These are phyloP conservation scores for Setaria italica DNA, from an alignment of 202 grass and related monocot species.

Conservation along the genomic window DNA sequence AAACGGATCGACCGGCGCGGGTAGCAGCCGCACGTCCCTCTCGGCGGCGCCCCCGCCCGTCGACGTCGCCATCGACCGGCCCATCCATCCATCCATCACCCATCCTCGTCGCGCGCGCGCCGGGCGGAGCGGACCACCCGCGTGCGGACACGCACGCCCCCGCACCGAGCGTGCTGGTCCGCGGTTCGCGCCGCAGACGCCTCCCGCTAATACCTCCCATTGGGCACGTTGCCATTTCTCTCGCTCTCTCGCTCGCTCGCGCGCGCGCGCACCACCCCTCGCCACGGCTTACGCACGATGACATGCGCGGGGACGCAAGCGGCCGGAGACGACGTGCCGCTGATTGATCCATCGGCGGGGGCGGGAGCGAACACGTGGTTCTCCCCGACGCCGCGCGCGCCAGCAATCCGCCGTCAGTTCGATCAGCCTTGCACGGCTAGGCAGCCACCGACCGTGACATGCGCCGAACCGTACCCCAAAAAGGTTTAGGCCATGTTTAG, in stretches of 20 bases:
- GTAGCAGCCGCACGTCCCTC: conserved; percentile 8
- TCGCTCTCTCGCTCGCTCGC: background rate
- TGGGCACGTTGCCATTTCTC: background rate
- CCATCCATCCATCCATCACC: background rate
- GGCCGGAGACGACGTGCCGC: background rate
- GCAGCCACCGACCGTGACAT: conserved; percentile 38
- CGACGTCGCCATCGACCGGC: conserved; percentile 4
- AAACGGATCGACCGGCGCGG: conserved; percentile 1
- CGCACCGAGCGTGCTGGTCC: background rate
- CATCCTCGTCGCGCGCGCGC: background rate
- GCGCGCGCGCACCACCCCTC: background rate
- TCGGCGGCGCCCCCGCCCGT: background rate
- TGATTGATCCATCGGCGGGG: background rate
- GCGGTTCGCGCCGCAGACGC: conserved; percentile 14
- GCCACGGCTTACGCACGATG: background rate
- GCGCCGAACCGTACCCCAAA: conserved; percentile 33
- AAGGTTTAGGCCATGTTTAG: too few species aligned
- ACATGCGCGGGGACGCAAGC: background rate
- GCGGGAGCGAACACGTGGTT: conserved; percentile 3
- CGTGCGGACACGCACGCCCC: too few species aligned
- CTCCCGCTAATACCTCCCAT: background rate
- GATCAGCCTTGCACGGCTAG: conserved; percentile 34
- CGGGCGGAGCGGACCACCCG: background rate
- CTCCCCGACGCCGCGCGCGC: background rate
- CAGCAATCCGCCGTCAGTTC: conserved; percentile 15